Evolutionary conservation across 2,329 filamentous ascomycete species (phyloP).

Genomic region (Thermoascus crustaceus): DNA sequence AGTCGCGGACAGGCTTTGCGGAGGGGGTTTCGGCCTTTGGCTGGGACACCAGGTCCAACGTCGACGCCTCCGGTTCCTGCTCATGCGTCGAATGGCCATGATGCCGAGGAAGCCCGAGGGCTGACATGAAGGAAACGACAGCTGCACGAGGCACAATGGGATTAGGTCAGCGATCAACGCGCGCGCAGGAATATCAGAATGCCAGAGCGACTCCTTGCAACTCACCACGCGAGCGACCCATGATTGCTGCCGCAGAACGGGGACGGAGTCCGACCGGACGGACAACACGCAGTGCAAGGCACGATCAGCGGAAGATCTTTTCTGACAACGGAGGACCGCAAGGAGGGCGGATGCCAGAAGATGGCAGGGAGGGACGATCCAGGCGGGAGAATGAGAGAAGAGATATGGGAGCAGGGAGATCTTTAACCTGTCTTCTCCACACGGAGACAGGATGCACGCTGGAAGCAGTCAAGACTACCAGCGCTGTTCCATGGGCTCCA

Average conservation of each 20-base stretch:
- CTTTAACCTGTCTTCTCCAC: conserved; percentile 1
- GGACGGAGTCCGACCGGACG: not conserved
- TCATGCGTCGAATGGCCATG: conserved; percentile 2
- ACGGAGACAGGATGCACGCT: not conserved
- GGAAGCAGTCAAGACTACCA: not conserved
- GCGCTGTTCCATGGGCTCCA: conserved; percentile 2
- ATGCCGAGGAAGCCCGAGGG: conserved; percentile 32
- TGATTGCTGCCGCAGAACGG: conserved; percentile 11
- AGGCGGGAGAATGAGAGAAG: not conserved
- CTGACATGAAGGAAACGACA: conserved; percentile 86
- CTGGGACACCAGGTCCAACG: not conserved
- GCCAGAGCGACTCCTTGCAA: conserved; percentile 7
- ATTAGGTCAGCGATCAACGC: conserved; percentile 37
- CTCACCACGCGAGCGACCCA: conserved; percentile 35
- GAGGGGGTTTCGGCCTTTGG: not conserved
- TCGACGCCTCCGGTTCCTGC: not conserved
- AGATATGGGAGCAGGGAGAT: not conserved
- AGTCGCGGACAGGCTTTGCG: not conserved
- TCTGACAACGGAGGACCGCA: not conserved
- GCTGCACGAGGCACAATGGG: conserved; percentile 6
- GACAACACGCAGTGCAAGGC: conserved; percentile 2
- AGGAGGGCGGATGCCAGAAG: not conserved
- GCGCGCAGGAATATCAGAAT: too few species aligned
- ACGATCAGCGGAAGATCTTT: conserved; percentile 4
- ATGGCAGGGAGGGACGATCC: not conserved